Conservation (phyloP, 2,329 filamentous ascomycete species). For the Saccharata proteae region DNA sequence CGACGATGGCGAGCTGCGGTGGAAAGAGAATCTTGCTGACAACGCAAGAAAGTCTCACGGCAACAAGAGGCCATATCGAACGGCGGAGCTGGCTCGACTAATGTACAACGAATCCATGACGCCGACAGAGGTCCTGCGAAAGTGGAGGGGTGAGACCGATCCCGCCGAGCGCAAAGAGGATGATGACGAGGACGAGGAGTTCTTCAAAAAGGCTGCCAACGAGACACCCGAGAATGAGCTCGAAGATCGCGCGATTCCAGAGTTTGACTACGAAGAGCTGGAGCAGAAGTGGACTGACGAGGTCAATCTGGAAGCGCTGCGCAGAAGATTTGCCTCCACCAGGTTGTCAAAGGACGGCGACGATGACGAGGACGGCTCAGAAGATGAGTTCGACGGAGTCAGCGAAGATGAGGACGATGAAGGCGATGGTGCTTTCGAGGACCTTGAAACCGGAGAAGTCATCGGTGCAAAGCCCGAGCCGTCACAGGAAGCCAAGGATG, state of each 20-base stretch:
- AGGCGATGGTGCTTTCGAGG: slow-evolving; percentile 73
- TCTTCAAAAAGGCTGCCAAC: slow-evolving; percentile 46
- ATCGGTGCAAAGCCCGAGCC: slow-evolving; percentile 30
- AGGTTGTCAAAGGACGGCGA: slow-evolving; percentile 39
- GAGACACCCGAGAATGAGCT: slow-evolving; percentile 34
- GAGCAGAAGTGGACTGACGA: slow-evolving; percentile 76
- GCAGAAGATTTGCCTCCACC: slow-evolving; percentile 62
- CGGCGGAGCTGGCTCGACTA: slow-evolving; percentile 70
- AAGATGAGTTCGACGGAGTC: slow-evolving; percentile 42
- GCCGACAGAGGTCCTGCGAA: slow-evolving; percentile 60
- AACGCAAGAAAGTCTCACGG: slow-evolving; percentile 62
- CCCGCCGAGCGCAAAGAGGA: slow-evolving; percentile 44
- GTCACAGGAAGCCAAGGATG: slow-evolving; percentile 27
- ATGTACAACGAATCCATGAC: slow-evolving; percentile 78
- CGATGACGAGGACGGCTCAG: slow-evolving; percentile 40
- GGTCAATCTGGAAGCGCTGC: slow-evolving; percentile 63
- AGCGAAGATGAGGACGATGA: slow-evolving; percentile 51
- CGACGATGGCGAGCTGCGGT: slow-evolving; percentile 61
- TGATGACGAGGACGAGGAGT: slow-evolving; percentile 50
- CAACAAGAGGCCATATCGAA: slow-evolving; percentile 59
- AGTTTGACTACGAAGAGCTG: slow-evolving; percentile 67
- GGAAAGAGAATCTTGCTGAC: slow-evolving; percentile 79
- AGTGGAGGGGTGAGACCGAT: slow-evolving; percentile 62
- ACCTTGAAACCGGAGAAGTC: slow-evolving; percentile 66
- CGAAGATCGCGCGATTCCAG: slow-evolving; percentile 70